phyloP scores from a whole-genome alignment of 2,329 filamentous ascomycete species.

The Aspergillus quadrilineatus region DNA sequence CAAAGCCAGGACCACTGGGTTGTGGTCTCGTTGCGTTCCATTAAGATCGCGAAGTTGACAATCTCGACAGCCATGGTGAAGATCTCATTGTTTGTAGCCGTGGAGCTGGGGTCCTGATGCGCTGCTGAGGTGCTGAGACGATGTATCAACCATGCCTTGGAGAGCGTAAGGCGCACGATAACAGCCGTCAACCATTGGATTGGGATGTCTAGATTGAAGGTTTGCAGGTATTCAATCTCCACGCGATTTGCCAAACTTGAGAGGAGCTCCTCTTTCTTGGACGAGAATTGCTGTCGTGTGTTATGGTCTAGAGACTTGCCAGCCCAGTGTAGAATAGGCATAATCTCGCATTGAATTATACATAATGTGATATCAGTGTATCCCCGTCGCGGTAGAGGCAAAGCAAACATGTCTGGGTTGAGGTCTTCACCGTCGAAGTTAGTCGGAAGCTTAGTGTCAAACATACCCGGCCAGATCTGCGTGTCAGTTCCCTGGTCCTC shows the following conservation, averaged over 20 bases:
- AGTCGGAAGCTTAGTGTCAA: slow-evolving; percentile 24
- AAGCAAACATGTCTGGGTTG: slow-evolving; percentile 12
- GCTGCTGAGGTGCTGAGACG: slow-evolving; percentile 15
- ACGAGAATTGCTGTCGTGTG: not conserved
- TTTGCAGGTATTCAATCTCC: slow-evolving; percentile 23
- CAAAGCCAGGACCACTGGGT: slow-evolving; percentile 59
- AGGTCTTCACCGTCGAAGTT: slow-evolving; percentile 29
- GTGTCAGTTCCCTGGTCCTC: slow-evolving; percentile 29
- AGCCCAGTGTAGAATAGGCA: not conserved
- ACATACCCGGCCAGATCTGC: slow-evolving; percentile 24
- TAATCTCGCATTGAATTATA: not conserved
- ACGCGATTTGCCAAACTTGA: slow-evolving; percentile 11
- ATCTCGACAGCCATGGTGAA: slow-evolving; percentile 52
- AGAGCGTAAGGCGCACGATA: slow-evolving; percentile 64
- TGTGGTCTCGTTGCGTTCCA: slow-evolving; percentile 57
- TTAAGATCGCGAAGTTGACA: slow-evolving; percentile 61
- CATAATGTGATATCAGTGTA: slow-evolving; percentile 25
- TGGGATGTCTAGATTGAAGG: slow-evolving; percentile 41
- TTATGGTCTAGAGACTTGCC: not conserved
- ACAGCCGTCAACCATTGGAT: slow-evolving; percentile 63
- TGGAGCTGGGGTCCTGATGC: not conserved
- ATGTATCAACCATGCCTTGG: slow-evolving; percentile 61
- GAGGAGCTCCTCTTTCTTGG: not conserved
- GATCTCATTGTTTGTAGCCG: not conserved
- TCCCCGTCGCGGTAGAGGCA: slow-evolving; percentile 8